Evolutionary conservation across 176 grass and related monocot species (phyloP).

Genomic region (Phragmites australis): DNA sequence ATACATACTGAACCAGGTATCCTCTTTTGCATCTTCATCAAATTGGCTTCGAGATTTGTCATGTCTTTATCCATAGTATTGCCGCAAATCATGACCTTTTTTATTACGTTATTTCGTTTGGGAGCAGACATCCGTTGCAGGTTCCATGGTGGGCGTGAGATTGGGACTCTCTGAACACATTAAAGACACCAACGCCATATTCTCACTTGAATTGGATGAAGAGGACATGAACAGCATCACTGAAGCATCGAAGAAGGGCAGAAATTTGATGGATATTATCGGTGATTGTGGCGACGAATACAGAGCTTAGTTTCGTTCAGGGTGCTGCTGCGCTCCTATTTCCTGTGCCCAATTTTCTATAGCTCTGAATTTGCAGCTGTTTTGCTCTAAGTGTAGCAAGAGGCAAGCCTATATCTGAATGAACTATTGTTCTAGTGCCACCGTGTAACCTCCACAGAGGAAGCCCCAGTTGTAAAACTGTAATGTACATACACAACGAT

Average conservation of each 20-base stretch:
- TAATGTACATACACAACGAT: conserved; percentile 1
- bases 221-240: conserved; percentile 77
- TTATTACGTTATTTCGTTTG: not conserved
- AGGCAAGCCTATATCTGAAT: not conserved
- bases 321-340: not conserved
- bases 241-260: conserved; percentile 59
- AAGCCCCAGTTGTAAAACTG: not conserved
- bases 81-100: not conserved
- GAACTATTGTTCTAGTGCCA: not conserved
- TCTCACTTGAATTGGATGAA: conserved; percentile 77
- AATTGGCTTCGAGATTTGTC: not conserved
- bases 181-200: conserved; percentile 70
- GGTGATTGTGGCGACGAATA: conserved; percentile 95
- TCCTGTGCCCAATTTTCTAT: not conserved
- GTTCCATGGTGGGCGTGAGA: conserved; percentile 93
- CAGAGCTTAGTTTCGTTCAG: conserved; percentile 45
- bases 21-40: not conserved
- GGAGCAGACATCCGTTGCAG: conserved; percentile 69
- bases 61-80: not conserved
- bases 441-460: not conserved
- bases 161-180: conserved; percentile 86
- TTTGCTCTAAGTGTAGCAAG: not conserved
- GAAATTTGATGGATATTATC: conserved; percentile 75
- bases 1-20: conserved; percentile 93
- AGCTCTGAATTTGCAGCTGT: conserved; percentile 1